Evolutionary conservation across 2,329 filamentous ascomycete species (phyloP).

Genomic region (Penicillium psychrosexuale): DNA sequence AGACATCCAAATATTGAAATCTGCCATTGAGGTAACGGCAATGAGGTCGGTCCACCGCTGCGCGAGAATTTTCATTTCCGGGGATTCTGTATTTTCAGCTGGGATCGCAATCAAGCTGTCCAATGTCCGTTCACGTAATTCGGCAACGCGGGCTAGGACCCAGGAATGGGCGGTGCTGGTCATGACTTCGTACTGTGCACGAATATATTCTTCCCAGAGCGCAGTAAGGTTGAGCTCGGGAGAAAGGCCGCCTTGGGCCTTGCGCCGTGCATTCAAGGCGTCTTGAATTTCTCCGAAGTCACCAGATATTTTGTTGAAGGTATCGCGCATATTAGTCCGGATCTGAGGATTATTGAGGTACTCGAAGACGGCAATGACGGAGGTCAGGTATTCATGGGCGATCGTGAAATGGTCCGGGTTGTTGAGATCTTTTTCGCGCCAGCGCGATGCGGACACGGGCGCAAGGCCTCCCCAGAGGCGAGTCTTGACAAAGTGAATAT

Average conservation of each 20-base stretch:
- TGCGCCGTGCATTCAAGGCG: constrained; percentile 8
- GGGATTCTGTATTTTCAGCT: not conserved
- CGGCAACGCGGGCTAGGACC: constrained; percentile 5
- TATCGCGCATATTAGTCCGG: constrained; percentile 7
- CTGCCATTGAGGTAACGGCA: constrained; percentile 7
- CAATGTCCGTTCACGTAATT: constrained; percentile 3
- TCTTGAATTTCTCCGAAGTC: constrained; percentile 7
- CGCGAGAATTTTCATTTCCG: not conserved
- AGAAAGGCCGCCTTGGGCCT: not conserved
- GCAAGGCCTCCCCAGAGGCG: constrained; percentile 7
- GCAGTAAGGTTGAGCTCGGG: constrained; percentile 4
- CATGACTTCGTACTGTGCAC: constrained; percentile 8
- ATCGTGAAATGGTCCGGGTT: constrained; percentile 4
- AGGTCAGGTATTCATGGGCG: constrained; percentile 7
- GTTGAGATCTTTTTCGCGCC: constrained; percentile 10
- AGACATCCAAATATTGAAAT: constrained; percentile 17
- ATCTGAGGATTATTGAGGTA: constrained; percentile 8
- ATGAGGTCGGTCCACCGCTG: constrained; percentile 6
- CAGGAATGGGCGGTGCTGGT: constrained; percentile 12
- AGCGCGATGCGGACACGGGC: constrained; percentile 5
- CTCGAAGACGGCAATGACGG: constrained; percentile 10
- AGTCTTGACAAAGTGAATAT: constrained; percentile 6
- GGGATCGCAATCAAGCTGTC: not conserved
- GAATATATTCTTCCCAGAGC: constrained; percentile 10
- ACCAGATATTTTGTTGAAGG: constrained; percentile 9